Percentiles rank a stretch among this genome's conserved stretches.
Evolutionary conservation across 306 rosid genomes (phyloP).

Genomic region (Alnus glutinosa): DNA sequence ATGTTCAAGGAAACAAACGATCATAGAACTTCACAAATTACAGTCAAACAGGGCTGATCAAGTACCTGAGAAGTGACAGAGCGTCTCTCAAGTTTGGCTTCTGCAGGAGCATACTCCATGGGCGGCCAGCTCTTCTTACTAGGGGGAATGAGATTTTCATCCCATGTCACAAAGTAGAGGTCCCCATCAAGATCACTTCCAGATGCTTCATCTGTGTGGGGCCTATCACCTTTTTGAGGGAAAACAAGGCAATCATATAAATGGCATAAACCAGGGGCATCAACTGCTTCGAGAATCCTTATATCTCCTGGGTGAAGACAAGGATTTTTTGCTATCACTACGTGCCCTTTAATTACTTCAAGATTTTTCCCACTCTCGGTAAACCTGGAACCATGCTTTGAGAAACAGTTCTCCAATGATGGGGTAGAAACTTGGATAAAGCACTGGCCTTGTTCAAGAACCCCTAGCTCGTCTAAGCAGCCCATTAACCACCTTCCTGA

Average conservation of each 20-base stretch:
- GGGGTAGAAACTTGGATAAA: slow-evolving; percentile 81
- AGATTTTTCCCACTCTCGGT: slow-evolving; percentile 46
- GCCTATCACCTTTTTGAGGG: slow-evolving; percentile 89
- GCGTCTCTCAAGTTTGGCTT: slow-evolving; percentile 35
- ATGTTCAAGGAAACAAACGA: neutral
- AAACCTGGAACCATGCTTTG: slow-evolving; percentile 84
- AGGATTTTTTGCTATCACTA: slow-evolving; percentile 82
- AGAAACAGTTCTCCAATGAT: slow-evolving; percentile 65
- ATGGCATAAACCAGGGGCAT: slow-evolving; percentile 69
- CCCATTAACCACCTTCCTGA: slow-evolving; percentile 93
- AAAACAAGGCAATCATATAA: slow-evolving; percentile 82
- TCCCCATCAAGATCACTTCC: slow-evolving; percentile 98
- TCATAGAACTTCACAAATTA: slow-evolving; percentile 14
- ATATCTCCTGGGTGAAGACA: slow-evolving; percentile 96
- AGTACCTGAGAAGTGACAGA: slow-evolving; percentile 44
- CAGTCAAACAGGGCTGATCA: slow-evolving; percentile 12
- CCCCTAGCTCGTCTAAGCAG: slow-evolving; percentile 68
- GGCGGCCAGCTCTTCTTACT: slow-evolving; percentile 76
- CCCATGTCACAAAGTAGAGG: slow-evolving; percentile 93
- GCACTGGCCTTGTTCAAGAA: slow-evolving; percentile 80
- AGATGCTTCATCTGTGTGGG: slow-evolving; percentile 93
- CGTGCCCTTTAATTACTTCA: slow-evolving; percentile 58
- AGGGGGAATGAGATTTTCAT: slow-evolving; percentile 82
- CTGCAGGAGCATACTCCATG: slow-evolving; percentile 60
- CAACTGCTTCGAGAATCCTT: slow-evolving; percentile 85